Base-by-base conservation (phyloP, 2,329 filamentous ascomycete species). In the Beauveria caledonica region DNA sequence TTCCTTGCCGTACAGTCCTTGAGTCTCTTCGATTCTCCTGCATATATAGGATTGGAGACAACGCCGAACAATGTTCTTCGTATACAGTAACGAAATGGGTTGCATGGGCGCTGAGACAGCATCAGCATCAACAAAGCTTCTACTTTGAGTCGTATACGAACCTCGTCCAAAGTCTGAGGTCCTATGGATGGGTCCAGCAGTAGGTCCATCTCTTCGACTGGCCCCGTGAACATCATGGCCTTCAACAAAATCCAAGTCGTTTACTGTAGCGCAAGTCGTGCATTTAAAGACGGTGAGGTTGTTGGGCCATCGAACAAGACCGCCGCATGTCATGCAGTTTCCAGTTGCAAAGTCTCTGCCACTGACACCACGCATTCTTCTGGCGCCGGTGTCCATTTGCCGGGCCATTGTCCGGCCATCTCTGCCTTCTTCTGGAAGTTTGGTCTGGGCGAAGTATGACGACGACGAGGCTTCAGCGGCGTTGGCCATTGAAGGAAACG, bases 321-420 rank as follows among this genome's bases (percentile, higher is more conserved):
- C 88, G 67, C 87, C 89, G 72, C 92, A 96, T 39, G 91, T 92
- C 83, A 93, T 92, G 71, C 92, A 96, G 66, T 84, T 86, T 23
- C 90, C 88, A 36, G 84, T 86, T 29, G 80, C 78, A 68, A 87
- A 83, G 65, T 90, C 84, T 65, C 80, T 84, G 64, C 71, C 76
- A 36, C 70, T 72, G 11, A 64, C 21, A 21, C 25, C 46, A 10
- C 21, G 39, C 17, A 40, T 39, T 25, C 52, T 58, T 29, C 66
- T 73, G 67, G 63, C 72, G 61, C 60, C 73, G 61, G 63, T 67
- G 54, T 63, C 68, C 51, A 66, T 65, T 50, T 67, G 68, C 44
- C 64, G 44, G 21, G 66, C 68, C 27, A 67, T 56, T 46, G 64
- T 64, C 5, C 68, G 70, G n/a, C 75, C 75, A 60, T 78, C 73